Evolutionary conservation across 495 filamentous ascomycete genomes (phyloP).

Genomic region (Aspergillus panamensis): DNA sequence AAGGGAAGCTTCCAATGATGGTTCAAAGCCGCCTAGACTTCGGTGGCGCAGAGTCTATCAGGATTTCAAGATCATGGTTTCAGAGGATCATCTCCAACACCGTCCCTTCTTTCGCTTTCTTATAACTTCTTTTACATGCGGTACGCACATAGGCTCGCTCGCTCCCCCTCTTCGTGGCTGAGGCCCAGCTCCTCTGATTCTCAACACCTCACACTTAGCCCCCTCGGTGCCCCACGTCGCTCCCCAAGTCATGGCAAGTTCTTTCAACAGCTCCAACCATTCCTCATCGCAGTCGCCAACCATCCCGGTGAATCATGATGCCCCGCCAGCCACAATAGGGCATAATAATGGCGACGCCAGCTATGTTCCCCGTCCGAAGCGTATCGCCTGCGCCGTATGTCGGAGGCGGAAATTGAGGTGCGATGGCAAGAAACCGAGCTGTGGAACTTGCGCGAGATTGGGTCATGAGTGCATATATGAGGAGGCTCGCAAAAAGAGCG

Average conservation of each 20-base stretch:
- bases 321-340: constrained; percentile 27
- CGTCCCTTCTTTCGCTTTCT: neutral
- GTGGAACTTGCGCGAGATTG: constrained; percentile 85
- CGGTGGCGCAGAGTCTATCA: neutral
- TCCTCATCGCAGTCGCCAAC: constrained; percentile 26
- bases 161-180: constrained; percentile 4
- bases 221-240: constrained; percentile 8
- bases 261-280: constrained; percentile 46
- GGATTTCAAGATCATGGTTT: neutral
- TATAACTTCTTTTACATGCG: constrained; percentile 2
- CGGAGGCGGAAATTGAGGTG: constrained; percentile 88
- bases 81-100: neutral
- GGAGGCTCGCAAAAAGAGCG: constrained; percentile 95
- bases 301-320: constrained; percentile 29
- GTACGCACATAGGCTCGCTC: neutral
- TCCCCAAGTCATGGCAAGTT: constrained; percentile 31
- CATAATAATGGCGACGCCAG: constrained; percentile 52
- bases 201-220: neutral
- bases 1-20: neutral
- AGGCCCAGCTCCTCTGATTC: constrained; percentile 14
- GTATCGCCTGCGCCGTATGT: constrained; percentile 96
- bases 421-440: constrained; percentile 71
- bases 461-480: constrained; percentile 93
- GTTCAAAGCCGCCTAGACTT: neutral
- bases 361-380: constrained; percentile 76